These are phyloP conservation scores for Albizia julibrissin DNA, from an alignment of 306 rosid species.

Conservation along the genomic window DNA sequence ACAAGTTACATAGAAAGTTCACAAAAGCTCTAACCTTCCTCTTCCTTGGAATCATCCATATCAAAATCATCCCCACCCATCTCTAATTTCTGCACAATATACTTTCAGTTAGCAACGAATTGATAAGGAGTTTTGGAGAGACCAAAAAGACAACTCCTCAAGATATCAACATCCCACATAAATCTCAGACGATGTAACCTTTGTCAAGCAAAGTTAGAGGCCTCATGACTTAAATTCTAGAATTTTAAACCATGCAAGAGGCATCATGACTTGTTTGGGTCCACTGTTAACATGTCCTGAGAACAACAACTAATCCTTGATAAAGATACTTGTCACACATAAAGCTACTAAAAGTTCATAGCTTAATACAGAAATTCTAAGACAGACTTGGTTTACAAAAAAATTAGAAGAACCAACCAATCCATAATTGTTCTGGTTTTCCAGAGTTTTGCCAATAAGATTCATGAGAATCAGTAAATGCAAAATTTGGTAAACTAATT, in stretches of 20 bases:
- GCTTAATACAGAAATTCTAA: not conserved
- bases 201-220: not conserved
- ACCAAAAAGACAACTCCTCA: not conserved
- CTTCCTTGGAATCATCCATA: conserved; percentile 27
- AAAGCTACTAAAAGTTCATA: not conserved
- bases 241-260: not conserved
- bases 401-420: not conserved
- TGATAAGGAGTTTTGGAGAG: not conserved
- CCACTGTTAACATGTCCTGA: not conserved
- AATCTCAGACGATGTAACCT: too few relatives aligned
- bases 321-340: not conserved
- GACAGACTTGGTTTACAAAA: not conserved
- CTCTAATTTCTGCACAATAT: conserved; percentile 25
- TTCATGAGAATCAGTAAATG: not conserved
- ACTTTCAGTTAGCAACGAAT: not conserved
- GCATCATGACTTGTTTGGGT: not conserved
- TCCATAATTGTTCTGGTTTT: not conserved
- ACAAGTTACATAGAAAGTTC: not conserved
- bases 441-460: not conserved
- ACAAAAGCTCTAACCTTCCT: conserved; percentile 27
- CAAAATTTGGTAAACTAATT: not conserved
- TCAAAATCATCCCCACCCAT: conserved; percentile 30
- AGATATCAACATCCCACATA: not conserved
- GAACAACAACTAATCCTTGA: not conserved
- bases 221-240: too few relatives aligned